Conservation (phyloP, 2,329 filamentous ascomycete species). For the Sporothrix brasiliensis region DNA sequence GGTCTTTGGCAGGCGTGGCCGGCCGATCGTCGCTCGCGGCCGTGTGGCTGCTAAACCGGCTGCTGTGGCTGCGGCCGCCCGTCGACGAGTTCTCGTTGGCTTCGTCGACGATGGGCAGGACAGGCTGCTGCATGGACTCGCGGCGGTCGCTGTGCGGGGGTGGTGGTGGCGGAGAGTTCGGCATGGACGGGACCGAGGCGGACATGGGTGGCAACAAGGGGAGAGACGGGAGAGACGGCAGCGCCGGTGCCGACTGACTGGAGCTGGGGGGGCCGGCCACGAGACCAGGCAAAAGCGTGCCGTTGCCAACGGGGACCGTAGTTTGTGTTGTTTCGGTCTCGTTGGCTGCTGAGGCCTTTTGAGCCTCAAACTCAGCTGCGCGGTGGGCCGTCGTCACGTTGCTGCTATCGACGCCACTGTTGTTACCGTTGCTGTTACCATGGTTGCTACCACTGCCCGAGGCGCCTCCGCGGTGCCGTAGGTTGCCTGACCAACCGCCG, state of each 20-base stretch:
- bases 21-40: constrained; percentile 44
- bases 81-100: constrained; percentile 75
- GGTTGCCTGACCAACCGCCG: constrained; percentile 34
- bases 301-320: constrained; percentile 7
- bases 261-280: neutral
- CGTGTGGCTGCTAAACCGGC: constrained; percentile 41
- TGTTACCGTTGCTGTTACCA: neutral
- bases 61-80: constrained; percentile 60
- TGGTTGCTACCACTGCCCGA: neutral
- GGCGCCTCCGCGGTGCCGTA: constrained; percentile 39
- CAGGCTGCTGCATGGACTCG: constrained; percentile 57
- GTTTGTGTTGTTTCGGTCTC: constrained; percentile 23
- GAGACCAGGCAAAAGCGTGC: constrained; percentile 18
- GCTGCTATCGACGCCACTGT: neutral
- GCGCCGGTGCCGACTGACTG: neutral
- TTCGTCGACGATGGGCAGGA: constrained; percentile 85
- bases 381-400: constrained; percentile 47
- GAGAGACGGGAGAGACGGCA: neutral
- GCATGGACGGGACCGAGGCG: neutral
- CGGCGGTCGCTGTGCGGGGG: constrained; percentile 49
- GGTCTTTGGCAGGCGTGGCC: constrained; percentile 50
- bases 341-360: constrained; percentile 35
- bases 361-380: constrained; percentile 47
- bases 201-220: neutral
- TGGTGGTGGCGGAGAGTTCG: neutral